Conservation (phyloP, 2,329 filamentous ascomycete species). For the Exophiala oligosperma region DNA sequence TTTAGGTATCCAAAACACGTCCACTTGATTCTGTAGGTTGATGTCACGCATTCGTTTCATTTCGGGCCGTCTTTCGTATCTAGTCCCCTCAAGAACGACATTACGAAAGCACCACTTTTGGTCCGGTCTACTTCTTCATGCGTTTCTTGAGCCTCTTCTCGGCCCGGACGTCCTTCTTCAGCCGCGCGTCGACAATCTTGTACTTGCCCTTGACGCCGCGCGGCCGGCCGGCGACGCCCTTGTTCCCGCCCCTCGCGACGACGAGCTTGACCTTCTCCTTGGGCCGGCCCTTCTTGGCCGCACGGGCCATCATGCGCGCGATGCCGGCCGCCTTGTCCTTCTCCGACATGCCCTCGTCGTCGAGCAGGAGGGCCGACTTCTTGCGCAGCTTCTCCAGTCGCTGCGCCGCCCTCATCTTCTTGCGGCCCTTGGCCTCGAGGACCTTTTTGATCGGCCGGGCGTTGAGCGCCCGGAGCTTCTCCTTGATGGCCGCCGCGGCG, state of each 20-base stretch:
- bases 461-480: conserved; percentile 89
- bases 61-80: too few species aligned
- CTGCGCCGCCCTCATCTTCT: conserved; percentile 94
- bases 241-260: conserved; percentile 81
- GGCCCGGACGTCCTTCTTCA: conserved; percentile 95
- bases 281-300: conserved; percentile 68
- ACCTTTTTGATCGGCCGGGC: conserved; percentile 99
- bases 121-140: conserved; percentile 49
- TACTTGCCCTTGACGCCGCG: conserved; percentile 93
- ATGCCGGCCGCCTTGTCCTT: conserved; percentile 92
- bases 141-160: conserved; percentile 80
- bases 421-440: conserved; percentile 89
- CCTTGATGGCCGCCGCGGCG: conserved; percentile 86
- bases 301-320: conserved; percentile 75
- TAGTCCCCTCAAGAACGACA: too few species aligned
- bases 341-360: conserved; percentile 90
- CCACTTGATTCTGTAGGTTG: too few species aligned
- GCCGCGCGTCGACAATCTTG: conserved; percentile 90
- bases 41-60: too few species aligned
- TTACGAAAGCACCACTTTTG: too few species aligned
- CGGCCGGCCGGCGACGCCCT: conserved; percentile 80
- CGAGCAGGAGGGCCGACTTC: conserved; percentile 87
- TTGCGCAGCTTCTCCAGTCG: conserved; percentile 91
- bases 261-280: conserved; percentile 82
- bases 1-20: too few species aligned